A percentile compares a stretch with the other conserved stretches of the same genome.
These are phyloP conservation scores for Nakazawaea molendinolei DNA, from an alignment of 805 yeast species.

Conservation along the genomic window DNA sequence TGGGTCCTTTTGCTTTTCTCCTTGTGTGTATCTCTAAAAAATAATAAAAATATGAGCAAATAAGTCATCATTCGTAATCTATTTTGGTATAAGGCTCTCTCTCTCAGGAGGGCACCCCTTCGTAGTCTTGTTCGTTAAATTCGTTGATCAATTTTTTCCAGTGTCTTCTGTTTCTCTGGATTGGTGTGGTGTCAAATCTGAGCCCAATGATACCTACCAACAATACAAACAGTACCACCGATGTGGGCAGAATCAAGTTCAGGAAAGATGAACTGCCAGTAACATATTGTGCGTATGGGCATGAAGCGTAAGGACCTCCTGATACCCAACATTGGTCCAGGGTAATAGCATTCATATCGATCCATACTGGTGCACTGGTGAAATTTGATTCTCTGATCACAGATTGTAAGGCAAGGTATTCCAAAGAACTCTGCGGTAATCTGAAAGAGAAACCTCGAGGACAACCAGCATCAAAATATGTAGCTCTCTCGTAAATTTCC, in stretches of 20 bases:
- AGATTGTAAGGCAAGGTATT: constrained; percentile 30
- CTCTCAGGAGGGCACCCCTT: constrained; percentile 78
- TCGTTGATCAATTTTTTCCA: constrained; percentile 55
- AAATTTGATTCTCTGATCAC: constrained; percentile 15
- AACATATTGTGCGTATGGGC: constrained; percentile 66
- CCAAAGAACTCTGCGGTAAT: constrained; percentile 44
- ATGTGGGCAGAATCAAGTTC: constrained; percentile 61
- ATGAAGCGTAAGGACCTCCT: constrained; percentile 70
- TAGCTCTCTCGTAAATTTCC: constrained; percentile 16
- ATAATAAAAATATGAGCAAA: neutral
- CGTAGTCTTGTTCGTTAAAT: constrained; percentile 58
- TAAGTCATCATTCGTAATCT: neutral
- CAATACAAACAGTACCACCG: constrained; percentile 47
- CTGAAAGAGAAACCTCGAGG: constrained; percentile 30
- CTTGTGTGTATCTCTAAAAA: neutral
- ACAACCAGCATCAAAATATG: constrained; percentile 43
- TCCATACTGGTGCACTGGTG: constrained; percentile 49
- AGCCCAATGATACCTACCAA: constrained; percentile 45
- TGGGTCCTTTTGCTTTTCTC: neutral
- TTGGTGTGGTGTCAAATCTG: constrained; percentile 57
- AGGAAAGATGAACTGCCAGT: constrained; percentile 52
- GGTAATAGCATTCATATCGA: constrained; percentile 73
- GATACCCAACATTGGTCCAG: constrained; percentile 75
- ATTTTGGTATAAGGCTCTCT: neutral
- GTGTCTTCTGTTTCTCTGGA: constrained; percentile 60